Evolutionary conservation across 2,329 filamentous ascomycete genomes (phyloP).

Genomic region (Phoma sp.): DNA sequence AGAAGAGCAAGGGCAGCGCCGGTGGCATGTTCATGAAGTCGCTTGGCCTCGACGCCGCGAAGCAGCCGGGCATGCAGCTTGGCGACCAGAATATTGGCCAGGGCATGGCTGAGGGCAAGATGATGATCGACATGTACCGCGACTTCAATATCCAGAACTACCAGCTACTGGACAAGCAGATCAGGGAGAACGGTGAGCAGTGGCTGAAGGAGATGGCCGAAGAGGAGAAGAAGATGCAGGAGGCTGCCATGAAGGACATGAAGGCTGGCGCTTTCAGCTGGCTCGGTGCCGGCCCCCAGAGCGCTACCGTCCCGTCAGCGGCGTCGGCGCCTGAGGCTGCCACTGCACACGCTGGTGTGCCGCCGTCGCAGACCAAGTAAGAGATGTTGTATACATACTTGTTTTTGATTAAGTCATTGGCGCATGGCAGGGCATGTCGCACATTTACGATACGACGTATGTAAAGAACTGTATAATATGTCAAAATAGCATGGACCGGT

Average conservation of each 20-base stretch:
- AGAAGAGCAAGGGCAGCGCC: slow-evolving; percentile 65
- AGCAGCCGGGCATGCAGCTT: slow-evolving; percentile 59
- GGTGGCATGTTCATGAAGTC: slow-evolving; percentile 73
- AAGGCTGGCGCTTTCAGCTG: slow-evolving; percentile 58
- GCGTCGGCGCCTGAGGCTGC: slow-evolving; percentile 24
- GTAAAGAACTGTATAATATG: slow-evolving; percentile 15
- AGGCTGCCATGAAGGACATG: slow-evolving; percentile 92
- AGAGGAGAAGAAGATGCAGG: slow-evolving; percentile 84
- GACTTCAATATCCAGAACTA: slow-evolving; percentile 92
- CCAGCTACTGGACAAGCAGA: slow-evolving; percentile 85
- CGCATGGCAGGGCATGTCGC: slow-evolving; percentile 1
- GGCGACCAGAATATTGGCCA: slow-evolving; percentile 67
- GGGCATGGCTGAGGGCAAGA: slow-evolving; percentile 89
- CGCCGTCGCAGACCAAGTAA: slow-evolving; percentile 20
- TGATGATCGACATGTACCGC: slow-evolving; percentile 92
- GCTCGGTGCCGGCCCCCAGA: slow-evolving; percentile 29
- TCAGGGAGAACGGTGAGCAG: slow-evolving; percentile 89
- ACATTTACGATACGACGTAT: background rate
- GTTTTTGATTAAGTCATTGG: slow-evolving; percentile 1
- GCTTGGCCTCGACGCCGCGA: slow-evolving; percentile 75
- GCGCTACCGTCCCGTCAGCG: slow-evolving; percentile 23
- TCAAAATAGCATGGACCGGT: slow-evolving; percentile 1
- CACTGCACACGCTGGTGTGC: slow-evolving; percentile 21
- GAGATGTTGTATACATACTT: background rate
- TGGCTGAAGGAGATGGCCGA: slow-evolving; percentile 94